Conservation (phyloP, 129 eudicot species). For the Flaveria robusta region DNA sequence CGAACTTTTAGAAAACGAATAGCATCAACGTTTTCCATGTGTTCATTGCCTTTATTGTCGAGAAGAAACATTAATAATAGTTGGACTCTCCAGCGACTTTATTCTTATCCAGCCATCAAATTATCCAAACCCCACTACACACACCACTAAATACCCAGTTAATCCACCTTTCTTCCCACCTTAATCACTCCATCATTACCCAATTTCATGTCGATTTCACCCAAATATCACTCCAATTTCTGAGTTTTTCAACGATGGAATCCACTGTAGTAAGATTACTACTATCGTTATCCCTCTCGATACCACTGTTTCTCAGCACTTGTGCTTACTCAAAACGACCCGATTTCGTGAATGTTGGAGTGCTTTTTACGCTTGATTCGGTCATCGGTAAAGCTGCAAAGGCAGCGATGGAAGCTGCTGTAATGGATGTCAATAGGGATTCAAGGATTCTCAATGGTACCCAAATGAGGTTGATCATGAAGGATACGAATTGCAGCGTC, state of each 20-base stretch:
- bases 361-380: constrained; percentile 47
- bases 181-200: not conserved
- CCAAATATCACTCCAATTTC: not conserved
- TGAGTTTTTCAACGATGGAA: constrained; percentile 29
- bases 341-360: constrained; percentile 60
- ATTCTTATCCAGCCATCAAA: constrained; percentile 23
- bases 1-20: no score
- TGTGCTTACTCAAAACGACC: constrained; percentile 41
- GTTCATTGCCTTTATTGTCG: not conserved
- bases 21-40: not conserved
- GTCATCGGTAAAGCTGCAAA: constrained; percentile 67
- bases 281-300: not conserved
- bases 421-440: constrained; percentile 54
- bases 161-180: not conserved
- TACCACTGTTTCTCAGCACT: constrained; percentile 16
- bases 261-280: not conserved
- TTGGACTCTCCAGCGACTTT: not conserved
- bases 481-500: constrained; percentile 54
- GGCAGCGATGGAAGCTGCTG: constrained; percentile 56
- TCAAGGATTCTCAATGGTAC: constrained; percentile 53
- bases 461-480: constrained; percentile 44
- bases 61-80: no score
- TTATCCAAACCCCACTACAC: not conserved
- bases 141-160: not conserved
- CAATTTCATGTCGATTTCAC: not conserved